A percentile compares a stretch with the other conserved stretches of the same genome.
phyloP scores from a whole-genome alignment of 1,284 basidiomycete species.

The Xerocomus minutiporus region DNA sequence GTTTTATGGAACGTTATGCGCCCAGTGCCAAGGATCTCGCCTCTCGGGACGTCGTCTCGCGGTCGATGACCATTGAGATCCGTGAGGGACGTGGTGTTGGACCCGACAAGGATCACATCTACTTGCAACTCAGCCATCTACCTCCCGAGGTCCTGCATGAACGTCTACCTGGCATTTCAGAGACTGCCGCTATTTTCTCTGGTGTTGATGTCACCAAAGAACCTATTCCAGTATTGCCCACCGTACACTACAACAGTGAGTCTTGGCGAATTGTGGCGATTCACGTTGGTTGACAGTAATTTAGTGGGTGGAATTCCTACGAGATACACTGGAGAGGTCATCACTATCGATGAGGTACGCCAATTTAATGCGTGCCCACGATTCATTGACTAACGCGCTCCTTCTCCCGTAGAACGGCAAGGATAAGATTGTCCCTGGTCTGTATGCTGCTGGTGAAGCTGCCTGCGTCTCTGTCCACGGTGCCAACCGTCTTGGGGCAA shows the following conservation, averaged over 20 bases:
- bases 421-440: constrained; percentile 92
- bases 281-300: constrained; percentile 18
- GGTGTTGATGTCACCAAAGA: constrained; percentile 99
- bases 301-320: constrained; percentile 99
- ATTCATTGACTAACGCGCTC: constrained; percentile 1
- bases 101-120: constrained; percentile 97
- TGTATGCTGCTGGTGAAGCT: constrained; percentile 98
- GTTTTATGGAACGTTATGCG: constrained; percentile 99
- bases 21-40: constrained; percentile 99
- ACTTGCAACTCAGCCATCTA: constrained; percentile 95
- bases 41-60: constrained; percentile 98
- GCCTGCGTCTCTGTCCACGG: constrained; percentile 99
- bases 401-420: constrained; percentile 59
- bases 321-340: constrained; percentile 95
- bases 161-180: constrained; percentile 98
- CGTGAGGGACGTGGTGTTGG: constrained; percentile 99
- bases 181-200: constrained; percentile 98
- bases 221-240: constrained; percentile 95
- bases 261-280: not conserved
- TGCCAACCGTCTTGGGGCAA: constrained; percentile 98
- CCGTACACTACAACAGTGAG: constrained; percentile 94
- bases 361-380: not conserved
- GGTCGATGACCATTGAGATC: constrained; percentile 99
- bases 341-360: constrained; percentile 70
- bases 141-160: constrained; percentile 96